Percentiles rank a stretch among this genome's conserved stretches.
Conservation (phyloP, 2,329 filamentous ascomycete genomes). For the Penicillium sp. region DNA sequence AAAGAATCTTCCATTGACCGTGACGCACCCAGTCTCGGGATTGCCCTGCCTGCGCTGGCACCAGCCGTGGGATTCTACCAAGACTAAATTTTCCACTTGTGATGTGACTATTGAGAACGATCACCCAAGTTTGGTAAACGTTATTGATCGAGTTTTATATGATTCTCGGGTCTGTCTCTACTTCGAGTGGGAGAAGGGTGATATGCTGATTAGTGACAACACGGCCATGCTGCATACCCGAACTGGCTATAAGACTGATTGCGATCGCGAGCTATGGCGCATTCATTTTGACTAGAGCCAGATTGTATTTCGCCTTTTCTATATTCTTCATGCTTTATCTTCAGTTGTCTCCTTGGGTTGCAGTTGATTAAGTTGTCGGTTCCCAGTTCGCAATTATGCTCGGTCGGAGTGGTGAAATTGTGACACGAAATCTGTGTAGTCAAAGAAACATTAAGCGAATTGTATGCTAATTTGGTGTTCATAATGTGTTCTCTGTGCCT, state of each 20-base stretch:
- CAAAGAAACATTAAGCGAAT: not conserved
- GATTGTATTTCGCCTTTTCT: not conserved
- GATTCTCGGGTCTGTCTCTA: constrained; percentile 57
- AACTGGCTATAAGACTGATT: constrained; percentile 29
- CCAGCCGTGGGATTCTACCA: constrained; percentile 58
- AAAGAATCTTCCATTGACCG: constrained; percentile 50
- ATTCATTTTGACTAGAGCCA: constrained; percentile 29
- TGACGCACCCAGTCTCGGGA: constrained; percentile 51
- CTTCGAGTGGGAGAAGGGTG: constrained; percentile 60
- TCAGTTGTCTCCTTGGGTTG: not conserved
- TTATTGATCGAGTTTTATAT: constrained; percentile 51
- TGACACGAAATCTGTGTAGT: not conserved
- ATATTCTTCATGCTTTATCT: not conserved
- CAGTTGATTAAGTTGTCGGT: not conserved
- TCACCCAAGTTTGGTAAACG: constrained; percentile 41
- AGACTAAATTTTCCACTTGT: constrained; percentile 56
- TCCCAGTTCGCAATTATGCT: not conserved
- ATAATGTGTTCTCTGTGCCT: not conserved
- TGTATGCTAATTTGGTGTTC: not conserved
- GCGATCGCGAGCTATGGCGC: constrained; percentile 32
- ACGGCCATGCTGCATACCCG: constrained; percentile 33
- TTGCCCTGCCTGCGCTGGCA: constrained; percentile 59
- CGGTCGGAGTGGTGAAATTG: not conserved
- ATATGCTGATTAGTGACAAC: constrained; percentile 60
- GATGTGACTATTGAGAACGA: constrained; percentile 49